Evolutionary conservation across 305 asterid species (phyloP).

Genomic region (Coffea humblotiana): DNA sequence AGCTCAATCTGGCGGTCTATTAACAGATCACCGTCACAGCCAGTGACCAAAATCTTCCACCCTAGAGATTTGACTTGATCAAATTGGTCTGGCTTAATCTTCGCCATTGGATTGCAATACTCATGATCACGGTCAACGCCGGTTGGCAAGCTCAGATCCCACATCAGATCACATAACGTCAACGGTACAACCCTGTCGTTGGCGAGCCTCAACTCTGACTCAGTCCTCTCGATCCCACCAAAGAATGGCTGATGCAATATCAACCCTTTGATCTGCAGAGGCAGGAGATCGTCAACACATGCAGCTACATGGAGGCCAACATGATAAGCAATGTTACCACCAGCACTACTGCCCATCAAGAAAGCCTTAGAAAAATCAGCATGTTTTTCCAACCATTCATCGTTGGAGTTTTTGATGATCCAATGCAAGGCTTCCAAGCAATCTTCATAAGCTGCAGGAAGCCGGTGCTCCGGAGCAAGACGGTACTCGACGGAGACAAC

Average conservation of each 20-base stretch:
- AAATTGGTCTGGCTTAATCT: neutral
- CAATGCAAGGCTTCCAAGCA: conserved; percentile 24
- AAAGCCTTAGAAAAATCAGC: conserved; percentile 41
- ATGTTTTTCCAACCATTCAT: conserved; percentile 35
- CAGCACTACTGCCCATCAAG: conserved; percentile 52
- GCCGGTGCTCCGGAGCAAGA: conserved; percentile 51
- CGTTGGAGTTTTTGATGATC: conserved; percentile 21
- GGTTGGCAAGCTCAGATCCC: conserved; percentile 35
- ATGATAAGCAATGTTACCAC: conserved; percentile 38
- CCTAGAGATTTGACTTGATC: conserved; percentile 7
- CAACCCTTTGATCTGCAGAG: conserved; percentile 43
- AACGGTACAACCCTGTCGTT: conserved; percentile 27
- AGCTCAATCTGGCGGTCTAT: conserved; percentile 21
- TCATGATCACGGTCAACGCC: conserved; percentile 13
- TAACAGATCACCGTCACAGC: conserved; percentile 12
- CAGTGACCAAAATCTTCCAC: conserved; percentile 6
- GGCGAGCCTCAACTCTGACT: conserved; percentile 37
- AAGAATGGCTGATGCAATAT: conserved; percentile 45
- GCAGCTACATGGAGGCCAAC: conserved; percentile 27
- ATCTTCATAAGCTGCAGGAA: conserved; percentile 44
- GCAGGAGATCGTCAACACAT: conserved; percentile 1
- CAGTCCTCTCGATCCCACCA: conserved; percentile 46
- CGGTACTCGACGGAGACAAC: conserved; percentile 44
- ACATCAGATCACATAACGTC: conserved; percentile 14
- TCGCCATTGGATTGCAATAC: conserved; percentile 5